Conservation (phyloP, 768 basidiomycete genomes). For the Lentinula detonsa region DNA sequence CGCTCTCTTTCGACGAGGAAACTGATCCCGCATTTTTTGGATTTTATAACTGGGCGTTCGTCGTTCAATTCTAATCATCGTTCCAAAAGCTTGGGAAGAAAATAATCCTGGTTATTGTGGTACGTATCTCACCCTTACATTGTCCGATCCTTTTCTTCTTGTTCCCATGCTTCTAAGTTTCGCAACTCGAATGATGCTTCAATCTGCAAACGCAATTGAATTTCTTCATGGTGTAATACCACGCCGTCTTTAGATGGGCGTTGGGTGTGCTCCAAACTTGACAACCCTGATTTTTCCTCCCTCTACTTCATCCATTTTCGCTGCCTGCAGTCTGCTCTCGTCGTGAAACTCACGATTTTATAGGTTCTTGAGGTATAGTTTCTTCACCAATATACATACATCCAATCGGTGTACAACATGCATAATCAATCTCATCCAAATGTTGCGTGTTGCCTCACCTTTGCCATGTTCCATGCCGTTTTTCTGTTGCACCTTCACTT, state of each 20-base stretch:
- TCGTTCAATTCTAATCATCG: conserved; percentile 27
- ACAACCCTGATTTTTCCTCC: conserved; percentile 38
- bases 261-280: conserved; percentile 72
- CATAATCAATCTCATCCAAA: no score
- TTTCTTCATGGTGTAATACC: conserved; percentile 91
- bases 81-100: not conserved
- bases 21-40: conserved; percentile 28
- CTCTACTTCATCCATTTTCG: not conserved
- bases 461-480: not conserved
- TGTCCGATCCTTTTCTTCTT: conserved; percentile 7
- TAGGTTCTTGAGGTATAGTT: no score
- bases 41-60: conserved; percentile 52
- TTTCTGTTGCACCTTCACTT: not conserved
- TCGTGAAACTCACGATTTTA: not conserved
- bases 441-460: no score
- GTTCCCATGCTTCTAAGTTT: not conserved
- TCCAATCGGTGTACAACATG: no score
- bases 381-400: not conserved
- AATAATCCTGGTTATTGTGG: not conserved
- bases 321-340: not conserved
- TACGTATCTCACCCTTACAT: conserved; percentile 14
- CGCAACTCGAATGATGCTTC: conserved; percentile 44
- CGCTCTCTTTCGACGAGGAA: conserved; percentile 67
- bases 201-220: conserved; percentile 52
- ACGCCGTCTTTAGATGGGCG: conserved; percentile 17